Conservation (phyloP, 2,329 filamentous ascomycete genomes). For the Aspergillus sp. region DNA sequence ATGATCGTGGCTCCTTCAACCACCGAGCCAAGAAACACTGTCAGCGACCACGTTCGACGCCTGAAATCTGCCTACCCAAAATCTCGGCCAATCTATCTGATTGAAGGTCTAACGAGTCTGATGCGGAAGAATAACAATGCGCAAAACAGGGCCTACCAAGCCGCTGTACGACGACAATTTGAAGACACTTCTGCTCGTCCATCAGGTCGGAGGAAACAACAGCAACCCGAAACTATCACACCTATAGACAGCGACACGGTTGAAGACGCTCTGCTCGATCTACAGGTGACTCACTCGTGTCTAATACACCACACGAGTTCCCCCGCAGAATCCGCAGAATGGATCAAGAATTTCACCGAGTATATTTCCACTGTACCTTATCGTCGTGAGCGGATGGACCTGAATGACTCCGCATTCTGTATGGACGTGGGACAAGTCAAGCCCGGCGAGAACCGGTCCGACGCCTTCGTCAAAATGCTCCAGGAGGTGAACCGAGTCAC, state of each 20-base stretch:
- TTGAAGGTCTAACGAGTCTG: constrained; percentile 69
- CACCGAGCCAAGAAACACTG: constrained; percentile 29
- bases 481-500: constrained; percentile 74
- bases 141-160: constrained; percentile 68
- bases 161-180: constrained; percentile 59
- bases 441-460: constrained; percentile 63
- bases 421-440: constrained; percentile 78
- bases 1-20: constrained; percentile 49
- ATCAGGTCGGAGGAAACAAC: constrained; percentile 29
- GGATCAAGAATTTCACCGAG: constrained; percentile 73
- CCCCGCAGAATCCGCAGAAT: constrained; percentile 67
- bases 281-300: constrained; percentile 68
- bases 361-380: constrained; percentile 78
- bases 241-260: constrained; percentile 68
- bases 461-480: constrained; percentile 74
- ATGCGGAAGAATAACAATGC: constrained; percentile 68
- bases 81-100: constrained; percentile 65
- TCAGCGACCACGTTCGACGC: constrained; percentile 58
- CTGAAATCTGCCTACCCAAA: constrained; percentile 57
- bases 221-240: constrained; percentile 42
- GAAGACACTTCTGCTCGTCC: constrained; percentile 28
- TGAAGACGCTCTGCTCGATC: constrained; percentile 68
- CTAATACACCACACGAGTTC: constrained; percentile 69
- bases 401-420: constrained; percentile 64
- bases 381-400: constrained; percentile 51